Conservation (phyloP, 2,329 filamentous ascomycete genomes). For the Exophiala bonariae region DNA sequence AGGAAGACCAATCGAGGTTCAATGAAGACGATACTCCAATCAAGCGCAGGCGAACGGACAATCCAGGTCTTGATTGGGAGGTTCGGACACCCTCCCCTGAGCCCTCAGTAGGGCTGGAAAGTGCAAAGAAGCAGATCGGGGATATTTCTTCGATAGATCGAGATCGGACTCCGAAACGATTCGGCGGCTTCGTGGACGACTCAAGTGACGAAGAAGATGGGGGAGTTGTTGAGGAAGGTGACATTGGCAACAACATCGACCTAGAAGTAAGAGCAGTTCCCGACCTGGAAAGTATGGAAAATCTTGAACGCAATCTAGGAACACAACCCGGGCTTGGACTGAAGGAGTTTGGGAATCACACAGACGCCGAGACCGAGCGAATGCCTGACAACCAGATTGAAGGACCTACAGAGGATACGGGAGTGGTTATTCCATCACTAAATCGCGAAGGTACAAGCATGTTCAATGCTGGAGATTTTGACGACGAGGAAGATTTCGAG, state of each 20-base stretch:
- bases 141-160: not conserved
- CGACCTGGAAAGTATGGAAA: too few relatives aligned
- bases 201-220: conserved; percentile 51
- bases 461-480: conserved; percentile 49
- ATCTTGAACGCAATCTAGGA: too few relatives aligned
- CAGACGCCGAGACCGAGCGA: too few relatives aligned
- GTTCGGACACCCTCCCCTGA: conserved; percentile 23
- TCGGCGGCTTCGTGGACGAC: conserved; percentile 30
- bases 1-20: conserved; percentile 33
- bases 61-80: conserved; percentile 12
- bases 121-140: not conserved
- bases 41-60: conserved; percentile 44
- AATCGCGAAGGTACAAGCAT: conserved; percentile 53
- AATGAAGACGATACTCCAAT: conserved; percentile 40
- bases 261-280: conserved; percentile 1
- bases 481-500: conserved; percentile 60
- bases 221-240: conserved; percentile 1
- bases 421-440: conserved; percentile 36
- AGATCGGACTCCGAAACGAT: conserved; percentile 16
- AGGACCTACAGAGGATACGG: conserved; percentile 25
- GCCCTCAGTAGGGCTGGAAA: not conserved
- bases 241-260: conserved; percentile 10
- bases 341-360: too few relatives aligned
- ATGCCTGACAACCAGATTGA: conserved; percentile 12
- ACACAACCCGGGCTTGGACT: too few relatives aligned